Evolutionary conservation across 116 monocot species (phyloP), one percentile per base, ranked within the genome.

Genomic region (Posidonia oceanica): DNA sequence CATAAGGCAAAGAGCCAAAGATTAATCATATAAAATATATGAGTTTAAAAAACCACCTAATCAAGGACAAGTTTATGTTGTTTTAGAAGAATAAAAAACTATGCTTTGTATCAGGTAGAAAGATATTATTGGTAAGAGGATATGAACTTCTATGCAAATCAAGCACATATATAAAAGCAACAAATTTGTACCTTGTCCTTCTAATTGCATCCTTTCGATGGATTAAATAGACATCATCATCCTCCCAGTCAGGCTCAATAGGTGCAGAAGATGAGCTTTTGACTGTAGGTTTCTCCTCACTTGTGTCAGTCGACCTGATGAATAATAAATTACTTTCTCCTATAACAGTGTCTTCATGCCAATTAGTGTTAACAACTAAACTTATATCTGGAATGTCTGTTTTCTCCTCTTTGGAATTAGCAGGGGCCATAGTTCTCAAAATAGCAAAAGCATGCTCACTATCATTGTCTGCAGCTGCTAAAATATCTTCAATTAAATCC

Each of bases 181-280:
- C 14, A 29, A 70, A 58, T 23, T 16, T 36, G 58, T 84, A 91
- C 92, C 92, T 89, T 87, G 87, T 92, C 83, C 77, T 82, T 66
- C 73, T 87, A 68, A 97, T 55, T 63, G 97, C 97, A 77, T 97
- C 92, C 69, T 85, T 92, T 16, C 97, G 75, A 39, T 82, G 80
- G 72, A 77, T 83, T 44, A 85, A 74, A 67, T 97, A 97, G 18
- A 80, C 54, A 74, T 89, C 92, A 75, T 89, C 87, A 22, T 87
- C 89, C 72, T 85, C 80, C 87, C 85, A 84, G 51, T 96, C 91
- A 76, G 83, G 86, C 72, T 95, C 88, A 64, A 52, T 42, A 70
- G 85, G 97, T 48, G 80, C 53, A 44, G 14, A 62, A 38, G 74
- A 36, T 44, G 76, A 22, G 40, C 68, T 37, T 48, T 39, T 72